Base-by-base conservation (phyloP, 208 protist species). In the Herpetomonas tarakana region DNA sequence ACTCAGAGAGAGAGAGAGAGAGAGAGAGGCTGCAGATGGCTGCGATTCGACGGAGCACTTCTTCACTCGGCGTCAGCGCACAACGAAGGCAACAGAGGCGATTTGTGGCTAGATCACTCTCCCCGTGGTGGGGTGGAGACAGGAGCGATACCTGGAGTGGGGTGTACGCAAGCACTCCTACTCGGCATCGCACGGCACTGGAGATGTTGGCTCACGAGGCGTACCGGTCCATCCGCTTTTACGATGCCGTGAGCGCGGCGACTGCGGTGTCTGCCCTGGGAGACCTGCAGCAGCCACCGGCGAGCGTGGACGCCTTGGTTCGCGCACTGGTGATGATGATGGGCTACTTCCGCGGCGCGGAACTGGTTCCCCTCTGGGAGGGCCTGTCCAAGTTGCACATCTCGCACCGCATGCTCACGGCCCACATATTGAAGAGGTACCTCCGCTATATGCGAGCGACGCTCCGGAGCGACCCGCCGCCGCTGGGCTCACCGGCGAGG, bases 381-480 rank as follows among this genome's bases (percentile, higher is more conserved):
- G 65, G 71, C 7, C 53, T 71, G 6, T 68, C 71, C 16, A 27
- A 57, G 7, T 26, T 72, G 2, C 26, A 16, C 25, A 9, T 72
- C 18, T 54, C 41, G 14, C 63, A 72, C 28, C 19, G 26, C 2
- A 68, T 72, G 58, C 56, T 77, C 1, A 77, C 65, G 16, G 65
- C 71, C 2, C 65, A 77, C 47, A 21, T 77, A 2, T 30, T 77
- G 21, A 77, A 77, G 31, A 2, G n/a, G 28, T 72, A 45, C 53
- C 50, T 77, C 19, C 57, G 71, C 19, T 59, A 58, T 52, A 21
- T 55, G 3, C 6, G 22, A 24, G 9, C 9, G 35, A 41, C 14
- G 9, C 9, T 14, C 9, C 9, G 14, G 14, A 41, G 35, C 35
- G 19, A 19, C 46, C 22, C 11, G 52, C 11, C n/a, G n/a, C n/a